Percentiles rank a stretch among this genome's conserved stretches.
phyloP scores from a whole-genome alignment of 108 stramenopile species.

The Aurantiochytrium sp. region DNA sequence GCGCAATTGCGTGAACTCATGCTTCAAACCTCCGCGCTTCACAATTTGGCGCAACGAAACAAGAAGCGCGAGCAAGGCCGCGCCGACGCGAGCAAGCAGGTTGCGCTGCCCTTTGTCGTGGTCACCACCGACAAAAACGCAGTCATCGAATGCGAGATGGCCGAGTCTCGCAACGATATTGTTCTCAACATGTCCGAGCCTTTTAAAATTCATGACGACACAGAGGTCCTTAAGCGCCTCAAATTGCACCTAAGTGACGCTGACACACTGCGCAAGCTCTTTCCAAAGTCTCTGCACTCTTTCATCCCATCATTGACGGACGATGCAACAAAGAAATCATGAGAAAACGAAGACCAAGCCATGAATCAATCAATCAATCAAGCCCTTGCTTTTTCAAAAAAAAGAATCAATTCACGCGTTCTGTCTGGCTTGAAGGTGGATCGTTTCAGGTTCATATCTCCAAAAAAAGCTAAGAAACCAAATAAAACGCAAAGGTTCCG shows the following conservation, averaged over 20 bases:
- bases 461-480: too few relatives aligned
- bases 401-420: too few relatives aligned
- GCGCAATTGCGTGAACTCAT: not conserved
- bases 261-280: not conserved
- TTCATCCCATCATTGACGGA: not conserved
- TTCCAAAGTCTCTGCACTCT: not conserved
- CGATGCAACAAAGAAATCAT: not conserved
- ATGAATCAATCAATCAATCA: too few relatives aligned
- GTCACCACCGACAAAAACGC: not conserved
- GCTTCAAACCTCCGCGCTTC: not conserved
- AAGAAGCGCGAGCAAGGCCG: not conserved
- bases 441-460: too few relatives aligned
- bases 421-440: too few relatives aligned
- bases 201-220: not conserved
- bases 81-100: not conserved
- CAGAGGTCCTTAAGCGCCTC: not conserved
- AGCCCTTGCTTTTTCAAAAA: too few relatives aligned
- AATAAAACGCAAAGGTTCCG: too few relatives aligned
- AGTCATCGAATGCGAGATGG: conserved; percentile 3
- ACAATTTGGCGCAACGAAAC: not conserved
- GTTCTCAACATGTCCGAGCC: not conserved
- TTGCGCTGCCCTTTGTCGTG: not conserved
- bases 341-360: too few relatives aligned
- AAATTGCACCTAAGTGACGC: not conserved
- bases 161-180: not conserved